phyloP scores from a whole-genome alignment of 2,329 filamentous ascomycete genomes.

The Monosporascus sp. region DNA sequence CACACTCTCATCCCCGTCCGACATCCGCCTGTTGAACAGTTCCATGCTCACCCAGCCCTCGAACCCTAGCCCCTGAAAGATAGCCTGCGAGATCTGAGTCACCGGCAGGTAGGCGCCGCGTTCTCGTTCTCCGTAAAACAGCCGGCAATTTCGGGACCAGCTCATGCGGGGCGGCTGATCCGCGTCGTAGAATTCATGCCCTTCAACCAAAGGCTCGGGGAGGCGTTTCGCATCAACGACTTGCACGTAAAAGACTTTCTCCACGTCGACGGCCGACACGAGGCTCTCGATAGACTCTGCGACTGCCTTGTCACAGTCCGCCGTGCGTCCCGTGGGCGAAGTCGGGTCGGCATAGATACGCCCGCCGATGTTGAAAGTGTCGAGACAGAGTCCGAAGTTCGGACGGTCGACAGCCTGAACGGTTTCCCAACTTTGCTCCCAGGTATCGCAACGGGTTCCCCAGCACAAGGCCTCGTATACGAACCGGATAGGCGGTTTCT shows the following conservation, averaged over 20 bases:
- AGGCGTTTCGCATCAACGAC: slow-evolving; percentile 69
- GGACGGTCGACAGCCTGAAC: slow-evolving; percentile 57
- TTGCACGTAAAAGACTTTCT: slow-evolving; percentile 71
- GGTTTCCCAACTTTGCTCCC: slow-evolving; percentile 68
- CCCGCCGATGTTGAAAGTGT: slow-evolving; percentile 73
- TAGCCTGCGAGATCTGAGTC: slow-evolving; percentile 51
- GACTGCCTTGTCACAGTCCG: slow-evolving; percentile 50
- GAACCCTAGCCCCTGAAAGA: slow-evolving; percentile 60
- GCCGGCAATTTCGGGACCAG: slow-evolving; percentile 70
- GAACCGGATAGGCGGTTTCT: slow-evolving; percentile 56
- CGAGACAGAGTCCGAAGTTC: slow-evolving; percentile 73
- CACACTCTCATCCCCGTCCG: slow-evolving; percentile 42
- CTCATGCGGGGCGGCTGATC: slow-evolving; percentile 63
- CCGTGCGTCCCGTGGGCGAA: slow-evolving; percentile 41
- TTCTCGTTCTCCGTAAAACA: slow-evolving; percentile 62
- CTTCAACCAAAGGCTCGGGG: slow-evolving; percentile 45
- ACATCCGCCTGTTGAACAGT: slow-evolving; percentile 59
- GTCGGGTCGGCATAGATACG: slow-evolving; percentile 66
- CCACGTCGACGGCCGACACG: slow-evolving; percentile 48
- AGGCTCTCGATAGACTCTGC: slow-evolving; percentile 49
- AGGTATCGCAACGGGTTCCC: slow-evolving; percentile 64
- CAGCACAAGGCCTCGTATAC: slow-evolving; percentile 71
- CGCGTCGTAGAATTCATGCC: slow-evolving; percentile 52
- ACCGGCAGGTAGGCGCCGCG: slow-evolving; percentile 64
- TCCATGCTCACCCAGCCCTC: slow-evolving; percentile 68